Base-by-base conservation (phyloP, 2,329 filamentous ascomycete genomes). In the Fusarium odoratissimum region DNA sequence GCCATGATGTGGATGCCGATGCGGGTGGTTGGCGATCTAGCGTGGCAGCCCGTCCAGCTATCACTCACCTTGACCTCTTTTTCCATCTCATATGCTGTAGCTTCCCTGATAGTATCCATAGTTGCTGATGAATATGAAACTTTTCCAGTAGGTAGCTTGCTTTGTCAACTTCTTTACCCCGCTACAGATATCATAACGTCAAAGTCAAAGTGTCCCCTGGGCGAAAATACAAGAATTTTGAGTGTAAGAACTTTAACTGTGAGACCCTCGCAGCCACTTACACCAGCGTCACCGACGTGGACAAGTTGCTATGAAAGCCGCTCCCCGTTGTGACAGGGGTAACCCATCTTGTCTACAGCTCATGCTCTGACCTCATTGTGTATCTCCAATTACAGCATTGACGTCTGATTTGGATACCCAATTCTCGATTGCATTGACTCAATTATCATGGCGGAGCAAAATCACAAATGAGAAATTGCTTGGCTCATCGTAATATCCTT, bases 351-450 rank as follows among this genome's bases (percentile, higher is more conserved):
- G 51, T 57, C 55, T 64, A 62, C 38, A 54, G 46, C 44, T 64
- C 57, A 63, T 74, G 67, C 41, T 63, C 64, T 75, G 71, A 62
- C 64, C 71, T 73, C 71, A 73, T 74, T 67, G 58, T 73, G 64
- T 72, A 71, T 51, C 52, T 57, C 48, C 44, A 48, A 46, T 35
- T 44, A 52, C 64, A 44, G 56, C 57, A 73, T 67, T 70, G 57
- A 64, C 31, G 28, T 67, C 49, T 49, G 56, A 35, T 28, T 44
- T 31, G 38, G 33, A 66, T 49, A n/a, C 33, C 49, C 23, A 59
- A 71, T 30, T 38, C 28, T 49, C 60, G 42, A 54, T 64, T 58
- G 57, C 58, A 60, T 60, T 58, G 52, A 59, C 51, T 71, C 37
- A 44, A 35, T 51, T 21, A 55, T 31, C 30, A 46, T 54, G 38